Conservation (phyloP, 2,329 filamentous ascomycete genomes). For the Sarocladiaceae sp. region DNA sequence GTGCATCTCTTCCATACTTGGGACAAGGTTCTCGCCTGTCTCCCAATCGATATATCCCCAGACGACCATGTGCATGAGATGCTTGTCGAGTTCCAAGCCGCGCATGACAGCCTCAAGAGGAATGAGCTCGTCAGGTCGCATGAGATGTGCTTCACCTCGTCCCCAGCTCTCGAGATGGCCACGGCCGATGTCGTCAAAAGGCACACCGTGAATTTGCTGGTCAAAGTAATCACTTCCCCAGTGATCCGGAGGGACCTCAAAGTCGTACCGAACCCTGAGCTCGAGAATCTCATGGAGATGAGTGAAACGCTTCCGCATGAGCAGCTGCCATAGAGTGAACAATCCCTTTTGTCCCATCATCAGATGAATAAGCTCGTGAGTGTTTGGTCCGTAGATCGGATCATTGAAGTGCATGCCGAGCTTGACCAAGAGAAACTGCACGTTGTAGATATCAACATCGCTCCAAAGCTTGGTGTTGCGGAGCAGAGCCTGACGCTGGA, state of each 20-base stretch:
- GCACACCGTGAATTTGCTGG: conserved; percentile 45
- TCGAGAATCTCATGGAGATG: conserved; percentile 47
- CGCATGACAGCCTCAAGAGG: conserved; percentile 51
- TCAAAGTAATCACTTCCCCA: conserved; percentile 16
- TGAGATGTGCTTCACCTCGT: conserved; percentile 37
- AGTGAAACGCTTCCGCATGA: conserved; percentile 52
- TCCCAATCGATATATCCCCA: conserved; percentile 58
- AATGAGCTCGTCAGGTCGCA: conserved; percentile 55
- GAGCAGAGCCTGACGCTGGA: conserved; percentile 50
- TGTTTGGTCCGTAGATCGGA: conserved; percentile 50
- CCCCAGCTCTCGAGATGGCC: conserved; percentile 56
- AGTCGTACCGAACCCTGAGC: conserved; percentile 55
- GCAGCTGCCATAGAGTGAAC: conserved; percentile 52
- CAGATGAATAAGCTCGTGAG: conserved; percentile 47
- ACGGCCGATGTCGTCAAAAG: conserved; percentile 45
- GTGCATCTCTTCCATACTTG: conserved; percentile 46
- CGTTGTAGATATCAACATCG: conserved; percentile 55
- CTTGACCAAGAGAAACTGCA: conserved; percentile 66
- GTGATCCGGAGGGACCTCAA: conserved; percentile 32
- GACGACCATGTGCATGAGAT: conserved; percentile 53
- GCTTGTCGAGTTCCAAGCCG: conserved; percentile 46
- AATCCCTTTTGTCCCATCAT: conserved; percentile 57
- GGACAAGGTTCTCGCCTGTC: conserved; percentile 46
- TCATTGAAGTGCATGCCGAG: conserved; percentile 66
- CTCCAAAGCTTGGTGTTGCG: conserved; percentile 50